Evolutionary conservation across 2,329 filamentous ascomycete genomes (phyloP), one percentile per base, ranked within the genome.

Genomic region (Neonectria ditissima): DNA sequence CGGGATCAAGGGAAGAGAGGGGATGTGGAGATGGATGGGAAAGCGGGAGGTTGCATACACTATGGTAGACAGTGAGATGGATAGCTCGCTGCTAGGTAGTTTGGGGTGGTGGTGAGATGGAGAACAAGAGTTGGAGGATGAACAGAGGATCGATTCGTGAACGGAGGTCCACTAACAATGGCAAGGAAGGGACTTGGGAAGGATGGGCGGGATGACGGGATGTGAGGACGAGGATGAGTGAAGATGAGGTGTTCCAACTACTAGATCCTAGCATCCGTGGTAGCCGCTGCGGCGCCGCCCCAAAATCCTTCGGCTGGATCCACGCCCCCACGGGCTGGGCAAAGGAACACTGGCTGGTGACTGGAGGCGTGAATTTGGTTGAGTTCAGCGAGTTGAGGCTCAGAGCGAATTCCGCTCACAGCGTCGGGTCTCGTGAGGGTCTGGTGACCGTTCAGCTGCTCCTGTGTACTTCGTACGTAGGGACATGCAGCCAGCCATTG

Each of bases 261-360:
- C n/a, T 10, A 6, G n/a, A 32, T 50, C 47, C 28, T 32, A 32
- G 37, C 37, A 52, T 43, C 16, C 14, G 28, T 18, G 48, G 44
- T 37, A 59, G 52, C 59, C 55, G 59, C 59, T 56, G 54, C 45
- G 54, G 53, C 59, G 53, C n/a, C 59, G 53, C 53, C 53, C 47
- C 30, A 54, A 18, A 47, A 41, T 53, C 47, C 22, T 47, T 47
- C 18, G 28, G 39, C 11, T 37, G 48, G 52, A 43, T 48, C 24
- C 34, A 48, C 59, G 43, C 32, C n/a, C 53, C 28, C 24, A 13
- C 14, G 10, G 4, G 10, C 32, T 34, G 11, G 44, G 22, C 24
- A 16, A 8, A 47, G 14, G 24, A 26, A 26, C 24, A 26, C 24
- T 26, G 24, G 24, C 24, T 26, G 24, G 24, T 6, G 24, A 26